Percentiles rank a stretch among this genome's conserved stretches.
Evolutionary conservation across 2,329 filamentous ascomycete genomes (phyloP).

Genomic region (Penicillium sumatraense): DNA sequence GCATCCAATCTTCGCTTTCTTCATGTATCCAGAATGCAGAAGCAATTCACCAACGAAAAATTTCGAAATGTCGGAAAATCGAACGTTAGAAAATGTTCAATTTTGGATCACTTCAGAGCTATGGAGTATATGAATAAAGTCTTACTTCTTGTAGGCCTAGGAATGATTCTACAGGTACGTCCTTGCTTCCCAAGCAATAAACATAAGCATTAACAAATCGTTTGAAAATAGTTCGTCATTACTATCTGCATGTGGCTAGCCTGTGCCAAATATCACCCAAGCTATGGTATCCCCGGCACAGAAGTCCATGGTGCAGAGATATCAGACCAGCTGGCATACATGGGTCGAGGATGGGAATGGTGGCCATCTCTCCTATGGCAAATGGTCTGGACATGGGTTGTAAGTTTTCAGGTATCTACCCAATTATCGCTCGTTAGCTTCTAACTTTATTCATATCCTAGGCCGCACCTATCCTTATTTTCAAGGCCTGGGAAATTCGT

Average conservation of each 20-base stretch:
- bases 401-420: not conserved
- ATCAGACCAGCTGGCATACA: not conserved
- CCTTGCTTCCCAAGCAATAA: no score
- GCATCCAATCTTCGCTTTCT: constrained; percentile 14
- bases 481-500: constrained; percentile 7
- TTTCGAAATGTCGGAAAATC: not conserved
- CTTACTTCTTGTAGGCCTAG: constrained; percentile 3
- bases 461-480: constrained; percentile 11
- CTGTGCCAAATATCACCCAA: constrained; percentile 11
- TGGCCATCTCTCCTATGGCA: constrained; percentile 12
- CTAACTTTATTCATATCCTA: not conserved
- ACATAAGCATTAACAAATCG: no score
- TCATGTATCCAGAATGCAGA: constrained; percentile 11
- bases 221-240: constrained; percentile 5
- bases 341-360: constrained; percentile 14
- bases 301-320: constrained; percentile 4
- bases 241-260: constrained; percentile 8
- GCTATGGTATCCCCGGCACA: constrained; percentile 11
- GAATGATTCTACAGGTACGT: constrained; percentile 56
- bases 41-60: constrained; percentile 1
- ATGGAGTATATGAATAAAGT: constrained; percentile 13
- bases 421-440: not conserved
- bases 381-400: constrained; percentile 6
- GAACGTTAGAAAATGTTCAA: not conserved
- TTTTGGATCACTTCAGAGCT: not conserved